Base-by-base conservation (phyloP, 306 rosid species). In the Cucurbita argyrosperma region DNA sequence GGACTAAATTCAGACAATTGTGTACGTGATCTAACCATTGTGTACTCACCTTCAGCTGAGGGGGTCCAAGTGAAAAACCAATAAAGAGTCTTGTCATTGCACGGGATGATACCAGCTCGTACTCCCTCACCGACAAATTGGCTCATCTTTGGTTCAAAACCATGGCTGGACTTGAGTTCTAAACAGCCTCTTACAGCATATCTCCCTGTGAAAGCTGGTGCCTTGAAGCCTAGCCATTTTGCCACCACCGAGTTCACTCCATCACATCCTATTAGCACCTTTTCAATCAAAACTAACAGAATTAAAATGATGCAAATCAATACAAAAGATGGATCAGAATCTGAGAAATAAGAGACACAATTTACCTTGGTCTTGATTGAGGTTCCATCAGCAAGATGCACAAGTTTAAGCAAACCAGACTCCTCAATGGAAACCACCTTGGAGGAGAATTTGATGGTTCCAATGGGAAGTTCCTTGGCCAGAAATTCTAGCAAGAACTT, bases 221-320 rank as follows among this genome's bases (percentile, higher is more conserved):
- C 75, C 58, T 86, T 83, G 63, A 92, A 90, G 37, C 89, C 91
- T 5, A 92, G 61, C 89, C 96, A 88, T 78, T 81, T 87, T 56
- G 89, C 87, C 10, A 88, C 98, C 67, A 72, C 15, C 0, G 98
- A 90, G 81, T 92, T 92, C 64, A 92, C 89, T 80, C 98, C 93
- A 80, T 92, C 98, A 80, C 89, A 86, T 13, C 93, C 96, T 30
- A 92, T 81, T 78, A 90, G 67, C 15, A 86, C 93, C 96, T 90
- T 61, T 71, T 56, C 67, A 57, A 71, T 82, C 61, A 16, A 46
- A 67, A 43, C 63, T 18, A 56, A 7, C 2, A 3, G 45, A 63
- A 13, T 21, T 55, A 30, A 43, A 65, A 6, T 58, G 7, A 42
- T 42, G 72, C 42, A 72, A 12, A 70, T 15, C 49, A 37, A 16